Evolutionary conservation across 2,329 filamentous ascomycete species (phyloP).

Genomic region (Trichocomaceae sp.): DNA sequence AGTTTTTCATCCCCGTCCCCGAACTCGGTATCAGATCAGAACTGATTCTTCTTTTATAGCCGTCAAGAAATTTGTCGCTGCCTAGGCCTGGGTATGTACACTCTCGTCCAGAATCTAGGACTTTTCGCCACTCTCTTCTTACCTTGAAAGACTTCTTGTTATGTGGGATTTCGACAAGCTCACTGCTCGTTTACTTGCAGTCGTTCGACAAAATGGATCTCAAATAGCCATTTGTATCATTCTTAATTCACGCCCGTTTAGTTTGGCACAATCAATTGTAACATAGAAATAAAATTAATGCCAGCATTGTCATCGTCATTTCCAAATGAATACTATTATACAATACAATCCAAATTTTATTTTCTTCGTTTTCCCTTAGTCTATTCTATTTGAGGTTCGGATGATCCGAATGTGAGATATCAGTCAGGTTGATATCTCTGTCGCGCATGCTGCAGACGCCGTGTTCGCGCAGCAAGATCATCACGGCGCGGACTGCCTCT

Average conservation of each 20-base stretch:
- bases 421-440: conserved; percentile 31
- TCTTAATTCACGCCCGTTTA: background rate
- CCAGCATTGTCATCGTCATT: conserved; percentile 2
- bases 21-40: conserved; percentile 16
- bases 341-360: background rate
- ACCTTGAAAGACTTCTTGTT: background rate
- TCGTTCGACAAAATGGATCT: background rate
- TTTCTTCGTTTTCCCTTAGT: background rate
- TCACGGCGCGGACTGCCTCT: conserved; percentile 13
- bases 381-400: background rate
- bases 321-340: background rate
- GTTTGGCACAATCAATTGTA: conserved; percentile 8
- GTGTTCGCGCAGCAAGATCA: conserved; percentile 17
- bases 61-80: conserved; percentile 78
- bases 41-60: conserved; percentile 38
- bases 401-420: background rate
- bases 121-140: background rate
- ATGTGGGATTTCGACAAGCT: background rate
- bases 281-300: conserved; percentile 12
- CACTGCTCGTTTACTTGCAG: background rate
- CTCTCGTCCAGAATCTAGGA: background rate
- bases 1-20: conserved; percentile 25
- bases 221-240: background rate
- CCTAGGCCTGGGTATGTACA: conserved; percentile 34
- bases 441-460: conserved; percentile 25